Conservation (phyloP, 208 protist species). For the Leishmania guyanensis region DNA sequence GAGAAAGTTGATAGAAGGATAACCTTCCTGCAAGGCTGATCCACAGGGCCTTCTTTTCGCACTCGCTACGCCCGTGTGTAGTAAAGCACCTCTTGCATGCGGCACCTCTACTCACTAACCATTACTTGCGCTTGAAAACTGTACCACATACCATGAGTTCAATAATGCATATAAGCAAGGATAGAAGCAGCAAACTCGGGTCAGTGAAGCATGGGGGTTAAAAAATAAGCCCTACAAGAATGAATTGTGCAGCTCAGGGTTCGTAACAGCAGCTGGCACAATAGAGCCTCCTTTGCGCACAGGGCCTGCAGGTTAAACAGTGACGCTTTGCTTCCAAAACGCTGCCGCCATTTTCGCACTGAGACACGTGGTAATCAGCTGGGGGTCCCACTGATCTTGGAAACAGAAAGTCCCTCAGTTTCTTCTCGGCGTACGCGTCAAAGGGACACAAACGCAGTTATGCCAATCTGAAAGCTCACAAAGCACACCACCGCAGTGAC, state of each 20-base stretch:
- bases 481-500: conserved; percentile 13
- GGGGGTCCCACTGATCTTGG: not conserved
- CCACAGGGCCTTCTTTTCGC: not conserved
- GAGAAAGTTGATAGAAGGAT: not conserved
- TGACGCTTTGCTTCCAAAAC: not conserved
- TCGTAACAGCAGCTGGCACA: not conserved
- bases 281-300: not conserved
- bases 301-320: not conserved
- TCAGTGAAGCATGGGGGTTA: not conserved
- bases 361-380: too few relatives aligned
- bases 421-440: not conserved
- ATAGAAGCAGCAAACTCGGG: not conserved
- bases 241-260: not conserved
- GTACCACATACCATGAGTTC: not conserved
- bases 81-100: not conserved
- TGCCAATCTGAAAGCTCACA: conserved; percentile 9
- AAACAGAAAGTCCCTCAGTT: not conserved
- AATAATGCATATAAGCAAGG: not conserved
- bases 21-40: not conserved
- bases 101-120: not conserved
- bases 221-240: not conserved
- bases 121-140: not conserved
- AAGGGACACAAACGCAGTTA: conserved; percentile 8
- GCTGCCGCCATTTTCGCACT: not conserved
- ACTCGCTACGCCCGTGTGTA: not conserved